Evolutionary conservation across 805 yeast genomes (phyloP).

Genomic region (Metschnikowia proteae): DNA sequence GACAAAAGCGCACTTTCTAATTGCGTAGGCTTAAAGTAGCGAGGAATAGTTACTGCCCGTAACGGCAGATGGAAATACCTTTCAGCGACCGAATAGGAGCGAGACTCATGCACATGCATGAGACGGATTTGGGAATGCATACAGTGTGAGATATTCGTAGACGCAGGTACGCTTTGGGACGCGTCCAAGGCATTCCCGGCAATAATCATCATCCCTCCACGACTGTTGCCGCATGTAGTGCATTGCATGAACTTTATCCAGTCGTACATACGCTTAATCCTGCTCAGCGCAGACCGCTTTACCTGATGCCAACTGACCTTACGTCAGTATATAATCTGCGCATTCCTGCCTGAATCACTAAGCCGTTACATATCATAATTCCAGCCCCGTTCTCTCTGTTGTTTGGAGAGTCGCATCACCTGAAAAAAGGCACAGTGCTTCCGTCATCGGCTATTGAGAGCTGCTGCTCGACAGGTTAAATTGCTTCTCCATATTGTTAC

Average conservation of each 20-base stretch:
- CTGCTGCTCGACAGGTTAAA: slow-evolving; percentile 4
- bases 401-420: slow-evolving; percentile 1
- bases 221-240: slow-evolving; percentile 4
- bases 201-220: slow-evolving; percentile 2
- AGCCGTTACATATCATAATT: not conserved
- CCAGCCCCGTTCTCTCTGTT: not conserved
- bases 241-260: slow-evolving; percentile 2
- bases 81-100: not conserved
- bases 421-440: not conserved
- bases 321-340: not conserved
- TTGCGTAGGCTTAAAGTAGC: not conserved
- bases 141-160: not conserved
- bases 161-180: slow-evolving; percentile 4
- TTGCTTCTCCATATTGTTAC: not conserved
- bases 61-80: not conserved
- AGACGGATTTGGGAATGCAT: not conserved
- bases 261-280: slow-evolving; percentile 4
- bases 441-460: slow-evolving; percentile 1
- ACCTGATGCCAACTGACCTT: not conserved
- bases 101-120: not conserved
- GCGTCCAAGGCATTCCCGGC: slow-evolving; percentile 1
- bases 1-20: not conserved
- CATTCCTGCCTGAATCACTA: slow-evolving; percentile 1
- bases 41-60: not conserved
- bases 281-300: not conserved